These are phyloP conservation scores for Lippia alba DNA, from an alignment of 305 asterid species.

Conservation along the genomic window DNA sequence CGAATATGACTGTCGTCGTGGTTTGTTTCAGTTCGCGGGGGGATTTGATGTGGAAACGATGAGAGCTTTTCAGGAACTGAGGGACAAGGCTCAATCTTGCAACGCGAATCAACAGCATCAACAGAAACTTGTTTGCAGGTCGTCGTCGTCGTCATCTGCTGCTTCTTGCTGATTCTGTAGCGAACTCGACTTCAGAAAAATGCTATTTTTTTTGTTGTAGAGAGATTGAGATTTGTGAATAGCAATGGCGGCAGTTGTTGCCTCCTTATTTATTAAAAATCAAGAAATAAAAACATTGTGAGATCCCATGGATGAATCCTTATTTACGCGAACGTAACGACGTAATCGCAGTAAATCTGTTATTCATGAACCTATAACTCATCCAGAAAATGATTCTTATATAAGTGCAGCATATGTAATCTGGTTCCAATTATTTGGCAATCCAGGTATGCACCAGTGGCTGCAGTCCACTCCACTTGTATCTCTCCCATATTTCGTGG, in stretches of 20 bases:
- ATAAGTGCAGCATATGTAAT: slow-evolving; percentile 44
- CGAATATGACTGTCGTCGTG: too few relatives aligned
- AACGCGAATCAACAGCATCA: slow-evolving; percentile 69
- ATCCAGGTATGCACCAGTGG: slow-evolving; percentile 68
- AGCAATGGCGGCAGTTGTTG: too few relatives aligned
- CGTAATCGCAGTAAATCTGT: background rate
- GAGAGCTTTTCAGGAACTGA: slow-evolving; percentile 88
- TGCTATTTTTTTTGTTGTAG: slow-evolving; percentile 37
- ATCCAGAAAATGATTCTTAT: slow-evolving; percentile 1
- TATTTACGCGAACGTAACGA: background rate
- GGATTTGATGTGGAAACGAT: slow-evolving; percentile 96
- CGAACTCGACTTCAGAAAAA: slow-evolving; percentile 77
- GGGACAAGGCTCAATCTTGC: slow-evolving; percentile 81
- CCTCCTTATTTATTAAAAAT: too few relatives aligned
- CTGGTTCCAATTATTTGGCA: slow-evolving; percentile 71
- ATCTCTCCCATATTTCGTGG: slow-evolving; percentile 48
- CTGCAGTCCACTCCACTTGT: slow-evolving; percentile 56
- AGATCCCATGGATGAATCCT: background rate
- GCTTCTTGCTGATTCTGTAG: slow-evolving; percentile 50
- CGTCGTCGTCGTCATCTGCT: slow-evolving; percentile 34
- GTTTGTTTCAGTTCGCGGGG: slow-evolving; percentile 69
- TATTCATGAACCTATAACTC: background rate
- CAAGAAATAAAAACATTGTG: background rate
- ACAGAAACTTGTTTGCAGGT: slow-evolving; percentile 60
- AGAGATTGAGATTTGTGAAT: slow-evolving; percentile 34